phyloP scores from a whole-genome alignment of 1,284 basidiomycete genomes.

The Cryptococcus jaspeensis region DNA sequence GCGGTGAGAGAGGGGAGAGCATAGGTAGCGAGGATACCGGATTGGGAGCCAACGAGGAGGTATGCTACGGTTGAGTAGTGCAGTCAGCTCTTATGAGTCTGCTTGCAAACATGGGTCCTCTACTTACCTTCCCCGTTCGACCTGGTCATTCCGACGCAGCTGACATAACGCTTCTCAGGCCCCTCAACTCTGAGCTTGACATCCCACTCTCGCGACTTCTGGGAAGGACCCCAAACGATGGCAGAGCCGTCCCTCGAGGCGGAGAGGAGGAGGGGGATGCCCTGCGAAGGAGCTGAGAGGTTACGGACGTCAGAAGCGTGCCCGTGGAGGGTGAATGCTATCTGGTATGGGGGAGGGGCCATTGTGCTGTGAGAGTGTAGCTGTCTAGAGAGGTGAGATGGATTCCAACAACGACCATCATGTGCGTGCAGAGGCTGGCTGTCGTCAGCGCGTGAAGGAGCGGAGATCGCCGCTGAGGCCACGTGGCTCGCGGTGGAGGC shows the following conservation, averaged over 20 bases:
- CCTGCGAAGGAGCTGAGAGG: constrained; percentile 26
- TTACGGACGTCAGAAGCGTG: constrained; percentile 49
- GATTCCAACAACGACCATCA: no score
- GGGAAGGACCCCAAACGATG: constrained; percentile 72
- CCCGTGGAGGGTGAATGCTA: constrained; percentile 69
- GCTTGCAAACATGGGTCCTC: neutral
- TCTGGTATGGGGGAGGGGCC: constrained; percentile 61
- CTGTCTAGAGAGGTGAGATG: neutral
- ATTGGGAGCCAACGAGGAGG: constrained; percentile 78
- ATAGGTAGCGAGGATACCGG: constrained; percentile 79
- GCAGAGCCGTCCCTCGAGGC: constrained; percentile 87
- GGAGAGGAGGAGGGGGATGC: constrained; percentile 62
- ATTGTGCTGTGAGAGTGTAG: constrained; percentile 3
- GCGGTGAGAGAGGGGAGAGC: constrained; percentile 29
- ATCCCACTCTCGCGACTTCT: constrained; percentile 60
- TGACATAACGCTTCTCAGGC: constrained; percentile 66
- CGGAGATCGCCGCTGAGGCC: neutral
- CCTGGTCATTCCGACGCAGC: constrained; percentile 42
- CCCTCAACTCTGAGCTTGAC: constrained; percentile 78
- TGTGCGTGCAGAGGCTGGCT: neutral
- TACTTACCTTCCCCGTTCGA: constrained; percentile 43
- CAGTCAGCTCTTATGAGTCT: neutral
- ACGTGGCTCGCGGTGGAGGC: neutral
- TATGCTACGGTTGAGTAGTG: constrained; percentile 60
- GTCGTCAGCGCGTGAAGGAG: neutral